Evolutionary conservation across 2,329 filamentous ascomycete genomes (phyloP), one percentile per base, ranked within the genome.

Genomic region (Fusarium algeriense): DNA sequence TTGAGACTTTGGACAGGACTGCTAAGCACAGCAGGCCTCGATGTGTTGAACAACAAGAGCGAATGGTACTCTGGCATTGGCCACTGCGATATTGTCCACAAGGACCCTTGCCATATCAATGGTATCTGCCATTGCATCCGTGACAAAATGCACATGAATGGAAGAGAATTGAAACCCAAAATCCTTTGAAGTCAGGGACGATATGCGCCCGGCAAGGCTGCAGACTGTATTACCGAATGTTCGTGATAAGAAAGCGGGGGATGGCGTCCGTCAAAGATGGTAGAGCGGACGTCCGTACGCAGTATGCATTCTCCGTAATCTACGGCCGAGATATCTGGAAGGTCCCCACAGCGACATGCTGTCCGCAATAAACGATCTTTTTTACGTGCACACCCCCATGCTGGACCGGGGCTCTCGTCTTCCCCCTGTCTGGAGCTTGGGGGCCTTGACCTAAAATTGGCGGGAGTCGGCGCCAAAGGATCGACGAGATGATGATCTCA

Each of bases 401-500:
- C 64, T 58, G 41, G 38, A 58, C 52, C 28, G 44, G 65, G 46
- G 61, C 60, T 46, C 60, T 72, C 49, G 56, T 52, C 45, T 55
- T 14, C 15, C 66, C 59, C 69, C 63, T 71, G 58, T 74, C 45
- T 54, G 62, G 46, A 64, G 68, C 71, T 72, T 69, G 57, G 63
- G 65, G 46, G 66, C 62, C 71, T 62, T 71, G 65, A 67, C 70
- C 59, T 69, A 73, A 73, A 74, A 71, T 70, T 74, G 74, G 70
- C 72, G 74, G 73, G 73, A 76, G 63, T 76, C 71, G 73, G 74
- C 69, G 74, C 64, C 73, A 75, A 71, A 73, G 56, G 74, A 76
- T 76, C 74, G 73, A 76, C 74, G 67, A 70, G 67, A 70, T 71
- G 73, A 76, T 76, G 74, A 76, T 76, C 74, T 76, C 74, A 76